Base-by-base conservation (phyloP, 1,139 yeast species). In the Debaryomyces coudertii region DNA sequence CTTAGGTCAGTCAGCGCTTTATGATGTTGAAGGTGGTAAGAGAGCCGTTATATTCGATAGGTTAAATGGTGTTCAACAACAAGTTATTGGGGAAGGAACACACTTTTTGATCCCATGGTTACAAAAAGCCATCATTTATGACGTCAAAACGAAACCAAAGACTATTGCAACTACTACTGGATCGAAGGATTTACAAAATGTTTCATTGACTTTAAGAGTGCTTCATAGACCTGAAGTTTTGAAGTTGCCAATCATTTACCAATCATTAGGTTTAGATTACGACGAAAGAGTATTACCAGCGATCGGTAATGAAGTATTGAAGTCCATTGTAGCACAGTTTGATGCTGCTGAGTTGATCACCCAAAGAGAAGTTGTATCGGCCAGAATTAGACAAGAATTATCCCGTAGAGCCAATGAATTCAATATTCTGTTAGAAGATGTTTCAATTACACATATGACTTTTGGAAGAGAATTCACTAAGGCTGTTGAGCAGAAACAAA, bases 401-500 rank as follows among this genome's bases (percentile, higher is more conserved):
- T 80, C 89, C 47, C 77, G 79, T 58, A 82, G 99, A 63, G 96
- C 98, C 14, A 69, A 71, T 50, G 98, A 93, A 68, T 95, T 95
- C 73, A 82, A 87, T 67, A 92, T 95, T 62, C 86, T 80, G 63
- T 79, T 95, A 58, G 99, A 95, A 69, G 99, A 95, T 68, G 99
- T 95, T 42, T 89, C 97, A 24, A 95, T 95, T 55, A 95, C 99
- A 18, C 99, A 95, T 71, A 86, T 95, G 92, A 89, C 97, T 1
- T 95, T 95, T 67, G 99, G 99, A 46, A 82, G 80, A 56, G 99
- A 95, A 64, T 95, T 95, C 73, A 95, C 99, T 48, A 92, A 90
- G 70, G 98, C 99, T 20, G 99, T 93, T 48, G 99, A 95, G 72
- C 96, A 90, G 73, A 95, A 95, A 71, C 99, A 95, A 70, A 95